Conservation (phyloP, 164 flowering plant genomes). For the Berberis thunbergii region DNA sequence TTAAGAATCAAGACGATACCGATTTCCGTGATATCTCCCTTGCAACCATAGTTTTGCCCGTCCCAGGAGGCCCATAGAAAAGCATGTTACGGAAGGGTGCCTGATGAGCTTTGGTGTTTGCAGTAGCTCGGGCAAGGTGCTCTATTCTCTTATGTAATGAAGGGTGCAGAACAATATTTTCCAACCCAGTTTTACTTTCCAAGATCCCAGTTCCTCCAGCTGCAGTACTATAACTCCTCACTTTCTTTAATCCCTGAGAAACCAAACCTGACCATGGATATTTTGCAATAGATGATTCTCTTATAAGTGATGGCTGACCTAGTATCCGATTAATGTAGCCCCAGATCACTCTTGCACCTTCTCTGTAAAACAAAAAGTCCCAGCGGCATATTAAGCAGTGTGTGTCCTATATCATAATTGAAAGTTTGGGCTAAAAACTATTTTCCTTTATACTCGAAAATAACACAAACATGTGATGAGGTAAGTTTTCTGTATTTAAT, state of each 20-base stretch:
- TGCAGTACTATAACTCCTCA: constrained; percentile 22
- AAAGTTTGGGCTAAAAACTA: too few species aligned
- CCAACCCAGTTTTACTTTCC: constrained; percentile 28
- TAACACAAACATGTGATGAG: too few species aligned
- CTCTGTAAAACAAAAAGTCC: constrained; percentile 39
- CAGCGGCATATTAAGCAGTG: neutral
- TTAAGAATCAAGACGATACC: constrained; percentile 28
- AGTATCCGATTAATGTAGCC: constrained; percentile 86
- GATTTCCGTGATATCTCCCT: constrained; percentile 91
- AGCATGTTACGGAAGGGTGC: constrained; percentile 99
- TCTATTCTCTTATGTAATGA: constrained; percentile 61
- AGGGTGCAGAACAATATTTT: neutral
- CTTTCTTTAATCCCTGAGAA: constrained; percentile 35
- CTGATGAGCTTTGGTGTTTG: constrained; percentile 81
- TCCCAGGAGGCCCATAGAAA: constrained; percentile 98
- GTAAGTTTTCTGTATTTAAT: too few species aligned
- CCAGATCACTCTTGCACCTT: constrained; percentile 94
- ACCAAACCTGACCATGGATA: constrained; percentile 60
- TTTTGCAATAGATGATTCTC: constrained; percentile 80
- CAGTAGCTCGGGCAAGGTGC: constrained; percentile 90
- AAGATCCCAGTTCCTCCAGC: constrained; percentile 17
- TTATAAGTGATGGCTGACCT: constrained; percentile 94
- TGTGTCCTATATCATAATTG: too few species aligned
- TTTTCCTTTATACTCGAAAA: too few species aligned
- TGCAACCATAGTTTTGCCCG: constrained; percentile 98